phyloP scores from a whole-genome alignment of 2,329 filamentous ascomycete species.

The Ilyonectria robusta region DNA sequence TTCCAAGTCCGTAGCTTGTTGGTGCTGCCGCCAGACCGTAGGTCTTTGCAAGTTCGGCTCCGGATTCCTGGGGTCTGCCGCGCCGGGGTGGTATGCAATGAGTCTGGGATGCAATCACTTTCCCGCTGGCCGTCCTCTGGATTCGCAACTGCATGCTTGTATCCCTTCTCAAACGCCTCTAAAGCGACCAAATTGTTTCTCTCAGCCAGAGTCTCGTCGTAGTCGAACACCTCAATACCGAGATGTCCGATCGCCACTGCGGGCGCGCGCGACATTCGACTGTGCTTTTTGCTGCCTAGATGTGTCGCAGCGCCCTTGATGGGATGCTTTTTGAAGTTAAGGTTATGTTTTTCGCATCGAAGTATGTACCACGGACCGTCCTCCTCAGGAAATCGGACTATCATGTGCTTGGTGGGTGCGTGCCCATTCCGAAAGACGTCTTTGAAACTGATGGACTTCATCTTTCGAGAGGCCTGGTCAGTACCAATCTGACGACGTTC shows the following conservation, averaged over 20 bases:
- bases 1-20: slow-evolving; percentile 1
- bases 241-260: background rate
- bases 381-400: background rate
- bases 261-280: background rate
- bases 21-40: background rate
- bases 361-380: slow-evolving; percentile 23
- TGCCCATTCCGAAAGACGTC: slow-evolving; percentile 21
- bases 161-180: slow-evolving; percentile 3
- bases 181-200: slow-evolving; percentile 12
- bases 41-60: background rate
- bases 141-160: background rate
- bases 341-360: slow-evolving; percentile 8
- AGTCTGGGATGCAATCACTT: background rate
- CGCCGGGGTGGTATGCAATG: background rate
- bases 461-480: too few species aligned
- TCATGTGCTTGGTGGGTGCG: slow-evolving; percentile 7
- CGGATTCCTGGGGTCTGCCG: background rate
- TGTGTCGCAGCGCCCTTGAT: slow-evolving; percentile 17
- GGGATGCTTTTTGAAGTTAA: slow-evolving; percentile 9
- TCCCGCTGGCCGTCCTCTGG: too few species aligned
- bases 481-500: too few species aligned
- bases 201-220: slow-evolving; percentile 1
- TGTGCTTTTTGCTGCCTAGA: slow-evolving; percentile 5
- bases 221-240: slow-evolving; percentile 13
- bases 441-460: slow-evolving; percentile 4